phyloP scores from a whole-genome alignment of 2,329 filamentous ascomycete species.

The Helotiales sp. region DNA sequence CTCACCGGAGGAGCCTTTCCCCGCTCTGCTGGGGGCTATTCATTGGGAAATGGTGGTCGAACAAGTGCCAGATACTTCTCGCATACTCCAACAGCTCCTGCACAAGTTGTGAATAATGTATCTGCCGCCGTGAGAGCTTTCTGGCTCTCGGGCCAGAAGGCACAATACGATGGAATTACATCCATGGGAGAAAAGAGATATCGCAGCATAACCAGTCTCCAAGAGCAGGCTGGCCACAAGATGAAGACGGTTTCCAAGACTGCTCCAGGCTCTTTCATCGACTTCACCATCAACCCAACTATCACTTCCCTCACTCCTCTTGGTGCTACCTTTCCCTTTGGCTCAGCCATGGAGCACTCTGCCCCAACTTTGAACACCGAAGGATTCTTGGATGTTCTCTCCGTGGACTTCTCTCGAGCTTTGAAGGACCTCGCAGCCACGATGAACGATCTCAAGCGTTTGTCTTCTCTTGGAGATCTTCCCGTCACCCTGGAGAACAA shows the following conservation, averaged over 20 bases:
- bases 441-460: conserved; percentile 76
- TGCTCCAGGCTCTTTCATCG: conserved; percentile 76
- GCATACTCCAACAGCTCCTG: conserved; percentile 79
- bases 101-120: conserved; percentile 94
- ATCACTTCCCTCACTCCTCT: conserved; percentile 84
- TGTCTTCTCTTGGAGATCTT: conserved; percentile 78
- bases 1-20: conserved; percentile 84
- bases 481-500: conserved; percentile 70
- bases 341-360: conserved; percentile 40
- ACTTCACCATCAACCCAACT: conserved; percentile 86
- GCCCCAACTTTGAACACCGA: conserved; percentile 73
- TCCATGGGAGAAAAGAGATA: conserved; percentile 76
- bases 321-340: conserved; percentile 52
- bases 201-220: conserved; percentile 71
- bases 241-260: conserved; percentile 58
- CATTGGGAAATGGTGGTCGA: conserved; percentile 67
- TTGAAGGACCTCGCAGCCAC: conserved; percentile 80
- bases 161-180: conserved; percentile 79
- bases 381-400: conserved; percentile 81
- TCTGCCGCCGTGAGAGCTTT: conserved; percentile 90
- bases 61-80: conserved; percentile 83
- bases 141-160: conserved; percentile 85
- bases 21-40: conserved; percentile 87
- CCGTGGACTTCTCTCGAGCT: conserved; percentile 83
- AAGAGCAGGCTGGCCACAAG: conserved; percentile 70